A percentile compares a stretch with the other conserved stretches of the same genome.
phyloP scores from a whole-genome alignment of 257 asterid genomes.

The Oldenlandia corymbosa region DNA sequence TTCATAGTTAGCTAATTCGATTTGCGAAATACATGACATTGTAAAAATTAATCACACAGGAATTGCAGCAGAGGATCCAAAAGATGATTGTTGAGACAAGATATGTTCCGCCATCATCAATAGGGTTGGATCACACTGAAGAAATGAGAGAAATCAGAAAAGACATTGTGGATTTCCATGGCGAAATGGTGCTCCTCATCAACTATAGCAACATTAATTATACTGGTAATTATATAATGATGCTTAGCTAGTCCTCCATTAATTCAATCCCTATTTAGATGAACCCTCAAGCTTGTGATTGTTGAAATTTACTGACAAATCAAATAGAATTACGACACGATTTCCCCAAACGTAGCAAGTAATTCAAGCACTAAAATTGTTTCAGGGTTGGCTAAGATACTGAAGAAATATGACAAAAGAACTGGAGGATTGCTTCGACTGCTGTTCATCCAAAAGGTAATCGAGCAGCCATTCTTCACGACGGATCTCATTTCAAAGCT shows the following conservation, averaged over 20 bases:
- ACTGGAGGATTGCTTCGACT: constrained; percentile 75
- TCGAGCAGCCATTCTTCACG: constrained; percentile 79
- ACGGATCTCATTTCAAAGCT: constrained; percentile 79
- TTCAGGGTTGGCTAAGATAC: constrained; percentile 74
- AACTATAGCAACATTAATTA: constrained; percentile 66
- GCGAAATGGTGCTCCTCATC: constrained; percentile 89
- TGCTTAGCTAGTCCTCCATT: too few relatives aligned
- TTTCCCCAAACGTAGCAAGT: too few relatives aligned
- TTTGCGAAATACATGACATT: background rate
- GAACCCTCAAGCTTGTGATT: too few relatives aligned
- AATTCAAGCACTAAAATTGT: too few relatives aligned
- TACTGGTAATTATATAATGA: constrained; percentile 33
- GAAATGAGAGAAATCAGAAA: constrained; percentile 63
- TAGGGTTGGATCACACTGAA: constrained; percentile 36
- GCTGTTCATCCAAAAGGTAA: constrained; percentile 68
- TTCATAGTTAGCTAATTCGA: background rate
- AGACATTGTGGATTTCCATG: constrained; percentile 87
- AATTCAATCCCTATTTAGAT: too few relatives aligned
- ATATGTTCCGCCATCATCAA: constrained; percentile 30
- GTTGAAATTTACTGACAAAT: too few relatives aligned
- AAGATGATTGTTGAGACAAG: constrained; percentile 48
- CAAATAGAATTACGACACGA: too few relatives aligned
- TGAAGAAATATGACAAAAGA: constrained; percentile 86
- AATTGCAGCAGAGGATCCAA: constrained; percentile 64
- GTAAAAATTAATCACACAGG: constrained; percentile 34